phyloP scores from a whole-genome alignment of 2,329 filamentous ascomycete species.

The Fusarium denticulatum region DNA sequence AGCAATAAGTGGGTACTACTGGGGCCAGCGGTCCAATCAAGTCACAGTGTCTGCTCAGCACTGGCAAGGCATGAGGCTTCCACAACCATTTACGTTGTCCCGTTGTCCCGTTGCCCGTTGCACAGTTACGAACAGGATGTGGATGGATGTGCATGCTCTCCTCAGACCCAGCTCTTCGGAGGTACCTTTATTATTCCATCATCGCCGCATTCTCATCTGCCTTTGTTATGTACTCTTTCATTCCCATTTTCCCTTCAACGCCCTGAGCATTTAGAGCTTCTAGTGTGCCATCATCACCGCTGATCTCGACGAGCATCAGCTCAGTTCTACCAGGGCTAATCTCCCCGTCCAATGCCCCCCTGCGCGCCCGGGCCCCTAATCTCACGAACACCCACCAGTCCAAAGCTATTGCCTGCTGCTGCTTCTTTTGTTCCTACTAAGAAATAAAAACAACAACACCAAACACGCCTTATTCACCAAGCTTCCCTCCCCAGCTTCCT shows the following conservation, averaged over 20 bases:
- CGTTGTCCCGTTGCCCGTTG: slow-evolving; percentile 45
- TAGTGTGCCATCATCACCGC: slow-evolving; percentile 1
- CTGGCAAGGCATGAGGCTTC: slow-evolving; percentile 26
- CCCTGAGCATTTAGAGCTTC: slow-evolving; percentile 1
- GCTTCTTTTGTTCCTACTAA: slow-evolving; percentile 19
- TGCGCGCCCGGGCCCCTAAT: slow-evolving; percentile 43
- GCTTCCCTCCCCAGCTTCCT: slow-evolving; percentile 1
- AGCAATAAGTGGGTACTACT: slow-evolving; percentile 28
- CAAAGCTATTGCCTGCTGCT: slow-evolving; percentile 24
- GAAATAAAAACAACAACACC: slow-evolving; percentile 34
- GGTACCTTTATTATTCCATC: slow-evolving; percentile 38
- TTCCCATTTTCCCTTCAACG: slow-evolving; percentile 1
- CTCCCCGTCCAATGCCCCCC: slow-evolving; percentile 39
- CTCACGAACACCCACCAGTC: slow-evolving; percentile 34
- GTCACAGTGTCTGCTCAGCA: slow-evolving; percentile 26
- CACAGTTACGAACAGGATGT: slow-evolving; percentile 38
- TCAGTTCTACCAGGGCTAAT: slow-evolving; percentile 37
- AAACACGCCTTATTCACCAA: slow-evolving; percentile 20
- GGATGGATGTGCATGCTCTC: slow-evolving; percentile 5
- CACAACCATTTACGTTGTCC: slow-evolving; percentile 36
- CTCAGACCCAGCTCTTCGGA: slow-evolving; percentile 26
- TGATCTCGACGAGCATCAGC: slow-evolving; percentile 27
- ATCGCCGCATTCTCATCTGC: slow-evolving; percentile 18
- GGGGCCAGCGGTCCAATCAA: slow-evolving; percentile 27
- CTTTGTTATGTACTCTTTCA: slow-evolving; percentile 11